Evolutionary conservation across 345 rosid species (phyloP).

Genomic region (Noccaea caerulescens): DNA sequence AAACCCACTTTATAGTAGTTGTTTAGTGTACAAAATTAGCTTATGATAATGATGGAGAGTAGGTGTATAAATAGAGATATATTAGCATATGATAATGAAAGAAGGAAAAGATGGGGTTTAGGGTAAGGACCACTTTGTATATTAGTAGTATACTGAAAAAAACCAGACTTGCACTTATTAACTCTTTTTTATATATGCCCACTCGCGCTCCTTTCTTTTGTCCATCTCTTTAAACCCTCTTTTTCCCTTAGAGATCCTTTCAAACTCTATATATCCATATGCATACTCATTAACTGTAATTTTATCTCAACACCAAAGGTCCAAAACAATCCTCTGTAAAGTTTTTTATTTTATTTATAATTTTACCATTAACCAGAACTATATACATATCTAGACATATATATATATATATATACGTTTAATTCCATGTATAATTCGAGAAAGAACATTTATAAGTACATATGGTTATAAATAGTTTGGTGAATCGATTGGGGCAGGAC

Average conservation of each 20-base stretch:
- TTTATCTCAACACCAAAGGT: not conserved
- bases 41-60: slow-evolving; percentile 42
- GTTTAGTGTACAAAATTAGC: slow-evolving; percentile 36
- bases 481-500: slow-evolving; percentile 1
- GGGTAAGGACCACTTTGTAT: slow-evolving; percentile 44
- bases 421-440: not conserved
- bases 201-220: slow-evolving; percentile 34
- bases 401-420: not conserved
- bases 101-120: slow-evolving; percentile 28
- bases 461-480: slow-evolving; percentile 15
- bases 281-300: not conserved
- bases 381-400: not conserved
- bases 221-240: slow-evolving; percentile 28
- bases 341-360: not conserved
- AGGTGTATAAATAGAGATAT: slow-evolving; percentile 19
- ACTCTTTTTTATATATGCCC: slow-evolving; percentile 31
- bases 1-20: slow-evolving; percentile 16
- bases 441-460: not conserved
- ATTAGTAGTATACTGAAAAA: slow-evolving; percentile 27
- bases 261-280: not conserved
- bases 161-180: slow-evolving; percentile 31
- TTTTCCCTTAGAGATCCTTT: slow-evolving; percentile 11
- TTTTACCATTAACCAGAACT: not conserved
- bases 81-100: slow-evolving; percentile 40
- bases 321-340: not conserved